These are phyloP conservation scores for Pythium phragmiticola DNA, from an alignment of 352 stramenopile genomes.

Conservation along the genomic window DNA sequence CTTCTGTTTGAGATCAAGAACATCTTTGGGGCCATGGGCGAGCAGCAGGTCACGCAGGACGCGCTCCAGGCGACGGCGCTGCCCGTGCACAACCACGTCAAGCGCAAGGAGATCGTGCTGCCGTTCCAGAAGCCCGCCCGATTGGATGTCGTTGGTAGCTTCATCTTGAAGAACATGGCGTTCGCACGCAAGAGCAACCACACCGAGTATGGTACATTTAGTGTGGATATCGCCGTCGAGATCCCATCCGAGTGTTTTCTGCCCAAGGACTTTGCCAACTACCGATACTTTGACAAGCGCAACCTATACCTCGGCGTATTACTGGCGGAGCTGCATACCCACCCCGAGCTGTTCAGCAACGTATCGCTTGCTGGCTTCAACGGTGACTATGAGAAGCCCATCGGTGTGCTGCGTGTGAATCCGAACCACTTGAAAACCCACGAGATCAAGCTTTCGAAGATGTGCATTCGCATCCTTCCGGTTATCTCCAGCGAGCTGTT, in stretches of 20 bases:
- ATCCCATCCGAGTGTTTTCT: constrained; percentile 83
- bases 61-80: constrained; percentile 56
- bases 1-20: constrained; percentile 86
- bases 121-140: constrained; percentile 72
- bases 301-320: constrained; percentile 86
- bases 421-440: constrained; percentile 36
- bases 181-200: constrained; percentile 51
- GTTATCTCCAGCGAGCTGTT: constrained; percentile 71
- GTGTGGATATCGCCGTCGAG: constrained; percentile 79
- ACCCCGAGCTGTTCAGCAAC: constrained; percentile 41
- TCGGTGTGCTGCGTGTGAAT: constrained; percentile 57
- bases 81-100: constrained; percentile 66
- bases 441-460: constrained; percentile 48
- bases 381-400: constrained; percentile 77
- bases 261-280: constrained; percentile 89
- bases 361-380: constrained; percentile 70
- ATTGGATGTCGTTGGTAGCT: constrained; percentile 86
- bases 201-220: constrained; percentile 55
- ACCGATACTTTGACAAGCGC: constrained; percentile 88
- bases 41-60: constrained; percentile 78
- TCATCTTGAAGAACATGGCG: constrained; percentile 82
- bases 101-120: constrained; percentile 86
- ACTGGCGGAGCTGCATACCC: constrained; percentile 47
- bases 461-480: constrained; percentile 73
- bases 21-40: constrained; percentile 52